Base-by-base conservation (phyloP, 2,329 filamentous ascomycete genomes). In the Lojkania enalia region DNA sequence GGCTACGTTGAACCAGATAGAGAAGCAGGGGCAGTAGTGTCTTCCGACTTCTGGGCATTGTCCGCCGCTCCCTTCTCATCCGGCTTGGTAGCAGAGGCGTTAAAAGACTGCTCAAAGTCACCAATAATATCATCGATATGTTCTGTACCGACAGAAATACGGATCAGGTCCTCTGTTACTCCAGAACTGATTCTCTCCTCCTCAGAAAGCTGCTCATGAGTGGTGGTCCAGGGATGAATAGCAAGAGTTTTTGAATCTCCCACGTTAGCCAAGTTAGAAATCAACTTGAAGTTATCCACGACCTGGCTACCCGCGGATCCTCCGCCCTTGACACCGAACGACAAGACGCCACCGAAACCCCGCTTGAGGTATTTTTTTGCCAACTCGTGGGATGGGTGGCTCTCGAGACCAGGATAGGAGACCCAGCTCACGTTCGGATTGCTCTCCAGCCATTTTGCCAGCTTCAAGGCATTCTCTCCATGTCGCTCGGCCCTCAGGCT, bases 81-180 rank as follows among this genome's bases (percentile, higher is more conserved):
- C 5, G 70, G 73, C 64, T 74, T 74, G 7, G 74, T 76, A 1
- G 71, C 71, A 5, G 74, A 65, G 19, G 81, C 78, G 65, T 83
- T 80, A 72, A 96, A 95, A 0, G 88, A 88, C 77, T 96, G 91
- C 71, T 92, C 86, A 67, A 97, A 96, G 73, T 97, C 92, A 59
- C 85, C 87, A 64, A 96, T 94, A 62, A 97, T 96, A 65, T 97
- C 92, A 74, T 96, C 91, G 67, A 97, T 95, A 70, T 96, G 90
- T 75, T 97, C 92, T 1, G 87, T 95, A 40, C 92, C 92, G 47
- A 96, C 91, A 0, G 91, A 96, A 64, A 97, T 94, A 52, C 92
- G 88, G 71, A 97, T 96, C 29, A 91, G 83, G 64, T 95, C 92
- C 79, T 88, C 85, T 13, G 89, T 94, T 9, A 94, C 89, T 59